Evolutionary conservation across 208 protist species (phyloP).

Genomic region (Crithidia bombi): DNA sequence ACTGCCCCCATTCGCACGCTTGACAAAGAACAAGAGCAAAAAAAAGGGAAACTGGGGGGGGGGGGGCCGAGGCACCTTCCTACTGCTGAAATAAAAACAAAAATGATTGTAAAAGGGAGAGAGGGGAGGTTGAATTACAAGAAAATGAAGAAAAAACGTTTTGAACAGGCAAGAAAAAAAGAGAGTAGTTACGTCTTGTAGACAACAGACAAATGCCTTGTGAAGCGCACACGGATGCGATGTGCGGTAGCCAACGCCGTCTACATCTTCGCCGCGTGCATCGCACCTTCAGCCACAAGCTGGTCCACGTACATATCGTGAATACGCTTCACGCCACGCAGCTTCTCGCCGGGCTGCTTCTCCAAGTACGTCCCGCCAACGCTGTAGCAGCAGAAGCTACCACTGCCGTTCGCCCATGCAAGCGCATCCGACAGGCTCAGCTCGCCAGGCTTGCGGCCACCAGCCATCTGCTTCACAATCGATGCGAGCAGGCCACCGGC

Average conservation of each 20-base stretch:
- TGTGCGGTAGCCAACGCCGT: neutral
- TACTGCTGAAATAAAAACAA: neutral
- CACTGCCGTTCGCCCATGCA: slow-evolving; percentile 31
- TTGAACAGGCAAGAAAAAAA: neutral
- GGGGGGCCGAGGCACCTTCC: neutral
- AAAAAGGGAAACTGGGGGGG: neutral
- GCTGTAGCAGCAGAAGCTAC: slow-evolving; percentile 39
- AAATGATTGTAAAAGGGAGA: neutral
- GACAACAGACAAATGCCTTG: neutral
- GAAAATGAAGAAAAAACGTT: neutral
- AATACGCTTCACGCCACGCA: slow-evolving; percentile 23
- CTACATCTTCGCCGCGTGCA: slow-evolving; percentile 29
- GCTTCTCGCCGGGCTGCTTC: slow-evolving; percentile 31
- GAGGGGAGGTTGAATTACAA: neutral
- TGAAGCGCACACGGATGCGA: neutral
- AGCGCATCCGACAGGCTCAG: slow-evolving; percentile 32
- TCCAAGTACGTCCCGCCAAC: slow-evolving; percentile 42
- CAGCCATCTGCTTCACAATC: slow-evolving; percentile 30
- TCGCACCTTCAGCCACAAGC: slow-evolving; percentile 22
- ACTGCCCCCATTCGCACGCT: too few species aligned
- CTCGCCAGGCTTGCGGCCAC: slow-evolving; percentile 21
- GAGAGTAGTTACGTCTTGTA: too few species aligned
- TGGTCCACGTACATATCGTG: slow-evolving; percentile 34
- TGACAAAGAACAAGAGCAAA: slow-evolving; percentile 2
- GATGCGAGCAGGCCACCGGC: slow-evolving; percentile 33